Evolutionary conservation across 2,329 filamentous ascomycete species (phyloP).

Genomic region (Aspergillus aculeatus): DNA sequence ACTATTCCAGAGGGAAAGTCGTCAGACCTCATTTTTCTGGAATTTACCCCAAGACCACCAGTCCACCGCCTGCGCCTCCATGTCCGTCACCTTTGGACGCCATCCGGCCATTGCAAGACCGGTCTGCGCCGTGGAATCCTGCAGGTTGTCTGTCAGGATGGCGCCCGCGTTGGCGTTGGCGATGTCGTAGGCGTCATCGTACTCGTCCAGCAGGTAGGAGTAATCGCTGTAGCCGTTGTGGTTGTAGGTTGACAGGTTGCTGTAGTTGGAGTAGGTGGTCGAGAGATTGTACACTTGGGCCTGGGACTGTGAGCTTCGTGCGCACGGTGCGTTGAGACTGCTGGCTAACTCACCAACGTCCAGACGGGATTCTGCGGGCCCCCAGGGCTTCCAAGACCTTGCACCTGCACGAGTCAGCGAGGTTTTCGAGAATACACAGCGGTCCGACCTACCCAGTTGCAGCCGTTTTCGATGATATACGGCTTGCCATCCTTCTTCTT

Average conservation of each 20-base stretch:
- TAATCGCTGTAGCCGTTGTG: slow-evolving; percentile 56
- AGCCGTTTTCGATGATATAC: slow-evolving; percentile 62
- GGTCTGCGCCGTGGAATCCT: slow-evolving; percentile 59
- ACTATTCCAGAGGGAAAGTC: too few species aligned
- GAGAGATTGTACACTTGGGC: slow-evolving; percentile 59
- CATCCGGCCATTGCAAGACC: slow-evolving; percentile 60
- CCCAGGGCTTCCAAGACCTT: slow-evolving; percentile 40
- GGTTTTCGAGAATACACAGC: not conserved
- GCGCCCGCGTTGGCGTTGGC: slow-evolving; percentile 55
- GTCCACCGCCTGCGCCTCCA: slow-evolving; percentile 59
- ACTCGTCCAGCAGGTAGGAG: slow-evolving; percentile 50
- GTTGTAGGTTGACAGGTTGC: slow-evolving; percentile 59
- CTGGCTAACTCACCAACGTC: slow-evolving; percentile 31
- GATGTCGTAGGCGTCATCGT: slow-evolving; percentile 47
- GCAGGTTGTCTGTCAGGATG: slow-evolving; percentile 58
- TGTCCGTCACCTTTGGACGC: slow-evolving; percentile 55
- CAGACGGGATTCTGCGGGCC: slow-evolving; percentile 58
- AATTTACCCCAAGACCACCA: slow-evolving; percentile 46
- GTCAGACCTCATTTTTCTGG: too few species aligned
- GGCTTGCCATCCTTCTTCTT: slow-evolving; percentile 50
- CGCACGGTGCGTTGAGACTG: not conserved
- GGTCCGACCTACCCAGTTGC: slow-evolving; percentile 57
- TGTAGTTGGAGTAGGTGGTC: slow-evolving; percentile 60
- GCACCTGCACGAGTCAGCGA: slow-evolving; percentile 30
- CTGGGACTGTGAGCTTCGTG: slow-evolving; percentile 20